These are phyloP conservation scores for Trichoderma guizhouense DNA, from an alignment of 2,329 filamentous ascomycete genomes.

Conservation along the genomic window DNA sequence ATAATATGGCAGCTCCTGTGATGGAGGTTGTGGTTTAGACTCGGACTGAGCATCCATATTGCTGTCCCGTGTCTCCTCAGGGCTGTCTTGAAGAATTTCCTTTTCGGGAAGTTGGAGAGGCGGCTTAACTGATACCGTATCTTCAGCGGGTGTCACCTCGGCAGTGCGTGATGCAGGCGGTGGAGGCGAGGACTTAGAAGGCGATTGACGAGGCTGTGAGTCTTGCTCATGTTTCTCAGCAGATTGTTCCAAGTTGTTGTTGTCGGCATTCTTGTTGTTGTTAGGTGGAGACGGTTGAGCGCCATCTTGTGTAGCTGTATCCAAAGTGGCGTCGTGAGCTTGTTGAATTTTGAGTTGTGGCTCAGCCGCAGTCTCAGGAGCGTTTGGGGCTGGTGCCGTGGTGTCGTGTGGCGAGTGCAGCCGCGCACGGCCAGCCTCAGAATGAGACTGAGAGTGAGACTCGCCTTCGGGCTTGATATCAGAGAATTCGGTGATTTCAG, in stretches of 20 bases:
- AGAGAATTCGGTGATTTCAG: not conserved
- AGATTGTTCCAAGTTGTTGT: not conserved
- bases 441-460: not conserved
- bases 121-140: not conserved
- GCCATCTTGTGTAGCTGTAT: not conserved
- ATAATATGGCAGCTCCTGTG: constrained; percentile 7
- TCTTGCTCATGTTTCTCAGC: not conserved
- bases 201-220: not conserved
- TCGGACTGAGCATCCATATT: not conserved
- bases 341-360: not conserved
- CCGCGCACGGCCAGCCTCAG: not conserved
- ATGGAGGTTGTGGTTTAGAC: not conserved
- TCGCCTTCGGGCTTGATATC: not conserved
- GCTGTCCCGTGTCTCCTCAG: not conserved
- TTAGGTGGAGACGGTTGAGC: not conserved
- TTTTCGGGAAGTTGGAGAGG: constrained; percentile 9
- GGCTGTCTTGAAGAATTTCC: constrained; percentile 1
- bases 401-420: not conserved
- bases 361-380: not conserved
- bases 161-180: not conserved
- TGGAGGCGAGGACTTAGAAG: not conserved
- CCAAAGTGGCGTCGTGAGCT: constrained; percentile 10
- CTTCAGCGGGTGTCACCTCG: not conserved
- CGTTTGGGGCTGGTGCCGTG: not conserved
- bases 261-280: not conserved